Evolutionary conservation across 2,329 filamentous ascomycete genomes (phyloP).

Genomic region (Trichoderma citrinoviride): DNA sequence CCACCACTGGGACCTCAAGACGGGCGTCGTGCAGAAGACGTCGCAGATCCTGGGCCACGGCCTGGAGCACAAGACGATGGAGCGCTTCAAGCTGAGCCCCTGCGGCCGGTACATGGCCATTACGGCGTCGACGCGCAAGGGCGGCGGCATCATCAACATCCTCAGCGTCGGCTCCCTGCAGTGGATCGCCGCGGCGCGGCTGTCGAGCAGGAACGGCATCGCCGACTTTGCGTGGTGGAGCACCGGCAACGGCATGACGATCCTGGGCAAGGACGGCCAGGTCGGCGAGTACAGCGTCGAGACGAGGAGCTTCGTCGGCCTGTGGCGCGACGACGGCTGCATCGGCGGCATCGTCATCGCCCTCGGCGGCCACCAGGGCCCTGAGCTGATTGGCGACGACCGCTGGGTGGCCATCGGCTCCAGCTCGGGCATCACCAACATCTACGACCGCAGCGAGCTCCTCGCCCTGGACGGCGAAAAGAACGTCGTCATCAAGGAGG

Average conservation of each 20-base stretch:
- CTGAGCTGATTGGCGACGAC: conserved; percentile 67
- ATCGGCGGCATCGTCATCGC: conserved; percentile 80
- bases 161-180: conserved; percentile 77
- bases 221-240: conserved; percentile 94
- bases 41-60: conserved; percentile 70
- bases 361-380: conserved; percentile 68
- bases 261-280: conserved; percentile 82
- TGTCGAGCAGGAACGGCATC: conserved; percentile 79
- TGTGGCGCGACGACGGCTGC: conserved; percentile 89
- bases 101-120: conserved; percentile 84
- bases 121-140: conserved; percentile 74
- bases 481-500: conserved; percentile 55
- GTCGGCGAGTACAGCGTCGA: conserved; percentile 83
- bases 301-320: conserved; percentile 65
- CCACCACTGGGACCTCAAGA: conserved; percentile 86
- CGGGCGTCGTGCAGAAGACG: conserved; percentile 80
- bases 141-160: conserved; percentile 84
- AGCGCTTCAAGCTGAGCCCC: conserved; percentile 82
- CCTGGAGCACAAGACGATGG: conserved; percentile 86
- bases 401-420: conserved; percentile 88
- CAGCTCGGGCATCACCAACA: conserved; percentile 82
- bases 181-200: conserved; percentile 78
- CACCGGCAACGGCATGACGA: conserved; percentile 74
- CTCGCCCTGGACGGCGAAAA: conserved; percentile 40
- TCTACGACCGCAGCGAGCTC: conserved; percentile 80